phyloP scores from a whole-genome alignment of 257 asterid species.

The Rehmannia glutinosa region DNA sequence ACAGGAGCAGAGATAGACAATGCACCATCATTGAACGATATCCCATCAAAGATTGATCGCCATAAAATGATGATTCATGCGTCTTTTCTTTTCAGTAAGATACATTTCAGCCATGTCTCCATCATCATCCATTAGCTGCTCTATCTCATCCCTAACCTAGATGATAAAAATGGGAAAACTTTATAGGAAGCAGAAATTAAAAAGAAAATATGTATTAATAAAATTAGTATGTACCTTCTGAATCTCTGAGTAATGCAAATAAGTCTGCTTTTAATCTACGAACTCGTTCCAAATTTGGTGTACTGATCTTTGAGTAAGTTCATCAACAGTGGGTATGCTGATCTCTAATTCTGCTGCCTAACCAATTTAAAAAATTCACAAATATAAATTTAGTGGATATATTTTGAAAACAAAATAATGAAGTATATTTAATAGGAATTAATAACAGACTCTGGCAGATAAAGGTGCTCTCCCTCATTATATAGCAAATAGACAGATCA shows the following conservation, averaged over 20 bases:
- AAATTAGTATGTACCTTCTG: slow-evolving; percentile 63
- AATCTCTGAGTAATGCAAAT: slow-evolving; percentile 89
- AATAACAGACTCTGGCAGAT: background rate
- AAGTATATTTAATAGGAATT: background rate
- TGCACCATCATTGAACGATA: slow-evolving; percentile 66
- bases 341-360: slow-evolving; percentile 98
- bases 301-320: slow-evolving; percentile 96
- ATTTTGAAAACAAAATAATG: background rate
- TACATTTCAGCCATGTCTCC: slow-evolving; percentile 99
- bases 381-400: slow-evolving; percentile 12
- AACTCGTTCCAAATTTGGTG: slow-evolving; percentile 88
- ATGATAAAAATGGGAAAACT: slow-evolving; percentile 18
- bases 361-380: slow-evolving; percentile 16
- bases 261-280: slow-evolving; percentile 96
- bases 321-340: slow-evolving; percentile 94
- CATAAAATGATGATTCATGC: slow-evolving; percentile 65
- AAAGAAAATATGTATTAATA: background rate
- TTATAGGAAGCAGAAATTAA: slow-evolving; percentile 20
- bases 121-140: slow-evolving; percentile 97
- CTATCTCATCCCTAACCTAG: slow-evolving; percentile 99
- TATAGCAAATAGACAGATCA: no score
- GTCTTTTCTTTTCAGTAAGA: slow-evolving; percentile 88
- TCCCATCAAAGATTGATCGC: slow-evolving; percentile 80
- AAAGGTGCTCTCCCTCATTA: no score
- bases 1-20: slow-evolving; percentile 84